Percentiles rank a stretch among this genome's conserved stretches.
These are phyloP conservation scores for Gossypium davidsonii DNA, from an alignment of 441 rosid genomes.

Conservation along the genomic window DNA sequence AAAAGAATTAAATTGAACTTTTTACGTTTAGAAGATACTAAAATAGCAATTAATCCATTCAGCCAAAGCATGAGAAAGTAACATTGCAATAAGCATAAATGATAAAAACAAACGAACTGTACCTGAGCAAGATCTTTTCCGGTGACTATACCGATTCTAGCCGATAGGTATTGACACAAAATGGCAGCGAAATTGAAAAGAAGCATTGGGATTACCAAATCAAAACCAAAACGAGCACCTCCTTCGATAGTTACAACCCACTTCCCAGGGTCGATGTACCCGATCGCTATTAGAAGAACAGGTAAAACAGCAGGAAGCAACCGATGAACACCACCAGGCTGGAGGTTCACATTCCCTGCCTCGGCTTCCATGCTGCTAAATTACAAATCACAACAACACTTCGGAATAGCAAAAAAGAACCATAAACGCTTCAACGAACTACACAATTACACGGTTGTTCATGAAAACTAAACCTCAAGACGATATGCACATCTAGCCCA, in stretches of 20 bases:
- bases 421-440: conserved; percentile 16
- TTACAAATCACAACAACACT: conserved; percentile 12
- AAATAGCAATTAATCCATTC: background rate
- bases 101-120: conserved; percentile 11
- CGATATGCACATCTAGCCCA: background rate
- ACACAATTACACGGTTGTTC: conserved; percentile 28
- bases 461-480: conserved; percentile 12
- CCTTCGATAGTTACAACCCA: conserved; percentile 89
- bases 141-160: conserved; percentile 64
- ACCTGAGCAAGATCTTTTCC: conserved; percentile 92
- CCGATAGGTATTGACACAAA: conserved; percentile 83
- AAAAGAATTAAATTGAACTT: no score
- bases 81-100: background rate
- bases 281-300: background rate
- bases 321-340: conserved; percentile 21
- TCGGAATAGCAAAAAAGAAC: conserved; percentile 18
- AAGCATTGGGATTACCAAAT: conserved; percentile 55
- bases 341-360: conserved; percentile 31
- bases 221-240: conserved; percentile 82
- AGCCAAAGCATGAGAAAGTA: background rate
- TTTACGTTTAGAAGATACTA: no score
- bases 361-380: conserved; percentile 63
- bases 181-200: conserved; percentile 75
- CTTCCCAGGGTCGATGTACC: conserved; percentile 39
- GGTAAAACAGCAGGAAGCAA: background rate